phyloP scores from a whole-genome alignment of 1,139 yeast species.

The Pichia sp. region DNA sequence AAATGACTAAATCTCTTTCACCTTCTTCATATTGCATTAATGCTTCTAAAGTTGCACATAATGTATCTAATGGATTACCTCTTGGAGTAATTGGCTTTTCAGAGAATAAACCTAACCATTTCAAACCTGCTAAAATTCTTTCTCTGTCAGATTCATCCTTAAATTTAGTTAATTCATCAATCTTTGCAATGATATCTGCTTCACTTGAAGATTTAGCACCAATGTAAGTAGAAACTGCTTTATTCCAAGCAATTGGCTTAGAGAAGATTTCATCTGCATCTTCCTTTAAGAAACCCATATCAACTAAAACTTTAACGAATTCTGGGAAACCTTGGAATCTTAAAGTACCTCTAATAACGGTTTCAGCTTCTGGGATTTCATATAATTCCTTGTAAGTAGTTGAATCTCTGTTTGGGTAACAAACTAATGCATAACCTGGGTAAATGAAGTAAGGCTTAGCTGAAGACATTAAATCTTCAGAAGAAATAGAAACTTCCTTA shows the following conservation, averaged over 20 bases:
- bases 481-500: conserved; percentile 66
- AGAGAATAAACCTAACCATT: conserved; percentile 91
- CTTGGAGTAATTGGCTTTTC: conserved; percentile 72
- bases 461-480: conserved; percentile 90
- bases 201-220: conserved; percentile 68
- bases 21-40: conserved; percentile 94
- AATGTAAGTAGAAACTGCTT: conserved; percentile 70
- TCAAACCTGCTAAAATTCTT: conserved; percentile 81
- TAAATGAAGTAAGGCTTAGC: conserved; percentile 93
- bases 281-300: conserved; percentile 86
- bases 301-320: conserved; percentile 91
- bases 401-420: conserved; percentile 98
- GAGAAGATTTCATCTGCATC: conserved; percentile 55
- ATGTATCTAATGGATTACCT: conserved; percentile 90
- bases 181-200: conserved; percentile 67
- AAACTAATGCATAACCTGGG: conserved; percentile 92
- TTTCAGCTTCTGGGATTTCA: conserved; percentile 94
- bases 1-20: conserved; percentile 90
- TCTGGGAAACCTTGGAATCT: conserved; percentile 99
- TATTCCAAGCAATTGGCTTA: conserved; percentile 72
- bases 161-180: conserved; percentile 74
- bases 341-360: conserved; percentile 93
- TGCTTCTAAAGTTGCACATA: conserved; percentile 93
- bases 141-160: conserved; percentile 76
- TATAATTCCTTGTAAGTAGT: conserved; percentile 89